Evolutionary conservation across 139 green algal species (phyloP), one percentile per base, ranked within the genome.

Genomic region (Pleodorina starrii): DNA sequence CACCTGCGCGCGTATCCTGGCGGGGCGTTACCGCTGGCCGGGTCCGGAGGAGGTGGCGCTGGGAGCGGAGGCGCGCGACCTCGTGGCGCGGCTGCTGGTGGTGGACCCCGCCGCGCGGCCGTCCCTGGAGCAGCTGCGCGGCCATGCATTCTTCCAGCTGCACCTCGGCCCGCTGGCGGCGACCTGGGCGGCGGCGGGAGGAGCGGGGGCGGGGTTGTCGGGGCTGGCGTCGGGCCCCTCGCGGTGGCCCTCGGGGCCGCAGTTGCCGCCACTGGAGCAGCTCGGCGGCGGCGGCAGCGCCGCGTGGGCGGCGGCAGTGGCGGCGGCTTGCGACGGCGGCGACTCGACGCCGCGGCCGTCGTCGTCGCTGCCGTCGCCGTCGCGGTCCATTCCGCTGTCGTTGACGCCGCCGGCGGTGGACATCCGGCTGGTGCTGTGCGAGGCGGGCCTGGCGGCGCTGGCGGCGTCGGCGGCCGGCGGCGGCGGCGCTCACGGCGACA

Each of bases 91-190:
- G 82, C 82, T 88, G 44, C 82, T 88, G 44, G 19, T 29, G 19
- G 82, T 88, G 82, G 66, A 79, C 46, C 82, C 82, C 0, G 82
- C 44, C 16, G 19, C 32, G 32, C 63, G 82, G 43, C 82, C 82
- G 12, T 43, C 66, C 0, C 43, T 88, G 82, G 44, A 10, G 66
- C 29, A 42, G 44, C 12, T 88, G 0, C 63, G 63, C n/a, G 6
- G 2, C 7, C 82, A 88, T 43, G 19, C 43, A 1, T 79, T 79
- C 32, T 88, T 88, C 60, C 2, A 16, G 46, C 2, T 38, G 66
- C 66, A 88, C n/a, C 82, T 87, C 4, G 17, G 23, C 25, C 29
- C 42, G 54, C 40, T 75, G 25, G 78, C 25, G 35, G 32, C 25
- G 51, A 14, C 48, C 21, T 9, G 11, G 76, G 23, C 46, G 75